A percentile compares a stretch with the other conserved stretches of the same genome.
Evolutionary conservation across 768 basidiomycete species (phyloP).

Genomic region (Trametes villosa): DNA sequence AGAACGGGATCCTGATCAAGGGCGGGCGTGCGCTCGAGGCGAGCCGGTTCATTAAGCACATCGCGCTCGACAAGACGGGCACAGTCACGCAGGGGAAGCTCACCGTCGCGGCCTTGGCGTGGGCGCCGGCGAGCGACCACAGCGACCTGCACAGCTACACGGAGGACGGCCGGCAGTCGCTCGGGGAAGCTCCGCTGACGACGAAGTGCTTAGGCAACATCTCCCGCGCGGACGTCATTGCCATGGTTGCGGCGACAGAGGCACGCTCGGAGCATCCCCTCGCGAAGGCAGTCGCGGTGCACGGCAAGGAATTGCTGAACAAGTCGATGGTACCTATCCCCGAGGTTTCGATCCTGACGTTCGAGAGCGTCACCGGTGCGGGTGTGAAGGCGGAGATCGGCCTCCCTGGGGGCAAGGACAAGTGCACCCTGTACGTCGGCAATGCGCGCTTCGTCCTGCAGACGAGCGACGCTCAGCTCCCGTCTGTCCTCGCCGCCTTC

Average conservation of each 20-base stretch:
- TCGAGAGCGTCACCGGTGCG: slow-evolving; percentile 88
- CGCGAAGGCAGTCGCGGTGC: slow-evolving; percentile 87
- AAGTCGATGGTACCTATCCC: slow-evolving; percentile 46
- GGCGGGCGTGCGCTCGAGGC: slow-evolving; percentile 94
- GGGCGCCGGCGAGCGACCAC: slow-evolving; percentile 56
- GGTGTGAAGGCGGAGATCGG: slow-evolving; percentile 78
- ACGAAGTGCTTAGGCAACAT: slow-evolving; percentile 61
- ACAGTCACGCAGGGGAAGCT: slow-evolving; percentile 97
- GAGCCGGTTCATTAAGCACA: slow-evolving; percentile 76
- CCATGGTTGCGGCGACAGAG: slow-evolving; percentile 87
- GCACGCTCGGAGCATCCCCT: slow-evolving; percentile 95
- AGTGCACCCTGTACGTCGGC: slow-evolving; percentile 71
- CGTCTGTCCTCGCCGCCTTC: slow-evolving; percentile 63
- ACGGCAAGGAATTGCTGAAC: slow-evolving; percentile 70
- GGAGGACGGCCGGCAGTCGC: background rate
- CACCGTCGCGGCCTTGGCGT: slow-evolving; percentile 73
- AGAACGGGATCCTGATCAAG: slow-evolving; percentile 98
- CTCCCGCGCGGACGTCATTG: slow-evolving; percentile 66
- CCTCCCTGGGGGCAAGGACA: slow-evolving; percentile 49
- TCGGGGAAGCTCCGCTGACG: slow-evolving; percentile 27
- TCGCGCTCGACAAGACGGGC: slow-evolving; percentile 96
- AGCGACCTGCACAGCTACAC: slow-evolving; percentile 28
- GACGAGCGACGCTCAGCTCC: slow-evolving; percentile 55
- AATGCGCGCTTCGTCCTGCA: slow-evolving; percentile 72
- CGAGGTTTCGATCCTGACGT: slow-evolving; percentile 63